Conservation (phyloP, 108 stramenopile species). For the Cyclotella sp. region DNA sequence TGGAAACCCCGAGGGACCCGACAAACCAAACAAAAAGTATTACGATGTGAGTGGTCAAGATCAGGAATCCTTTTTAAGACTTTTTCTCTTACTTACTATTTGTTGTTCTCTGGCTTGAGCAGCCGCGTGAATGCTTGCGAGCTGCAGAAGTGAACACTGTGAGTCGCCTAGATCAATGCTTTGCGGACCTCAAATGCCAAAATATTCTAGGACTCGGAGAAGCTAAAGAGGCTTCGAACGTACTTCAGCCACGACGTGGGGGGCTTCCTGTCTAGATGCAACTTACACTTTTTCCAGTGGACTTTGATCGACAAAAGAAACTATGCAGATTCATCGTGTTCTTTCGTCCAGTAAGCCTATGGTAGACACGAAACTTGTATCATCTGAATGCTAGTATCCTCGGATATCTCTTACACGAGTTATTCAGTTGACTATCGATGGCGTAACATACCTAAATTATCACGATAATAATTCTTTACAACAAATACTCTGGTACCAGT, state of each 20-base stretch:
- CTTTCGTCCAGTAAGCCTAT: too few relatives aligned
- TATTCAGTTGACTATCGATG: too few relatives aligned
- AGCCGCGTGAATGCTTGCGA: slow-evolving; percentile 93
- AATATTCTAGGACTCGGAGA: slow-evolving; percentile 81
- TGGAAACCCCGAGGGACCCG: slow-evolving; percentile 94
- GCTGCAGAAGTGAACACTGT: slow-evolving; percentile 92
- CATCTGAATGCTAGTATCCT: too few relatives aligned
- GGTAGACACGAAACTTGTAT: too few relatives aligned
- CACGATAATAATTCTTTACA: too few relatives aligned
- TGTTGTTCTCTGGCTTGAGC: background rate
- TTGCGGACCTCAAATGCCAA: slow-evolving; percentile 89
- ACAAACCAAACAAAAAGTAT: slow-evolving; percentile 99
- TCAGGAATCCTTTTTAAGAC: background rate
- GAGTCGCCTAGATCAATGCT: slow-evolving; percentile 80
- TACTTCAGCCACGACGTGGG: slow-evolving; percentile 84
- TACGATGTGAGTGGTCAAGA: slow-evolving; percentile 67
- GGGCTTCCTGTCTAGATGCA: slow-evolving; percentile 81
- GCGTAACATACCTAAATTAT: too few relatives aligned
- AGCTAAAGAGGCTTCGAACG: slow-evolving; percentile 60
- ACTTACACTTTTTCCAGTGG: too few relatives aligned
- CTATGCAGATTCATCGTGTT: too few relatives aligned
- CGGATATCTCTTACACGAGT: too few relatives aligned
- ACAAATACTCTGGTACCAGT: too few relatives aligned
- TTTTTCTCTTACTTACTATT: background rate
- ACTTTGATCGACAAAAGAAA: too few relatives aligned